These are phyloP conservation scores for Solanum tacnaense DNA, from an alignment of 257 asterid genomes.

Conservation along the genomic window DNA sequence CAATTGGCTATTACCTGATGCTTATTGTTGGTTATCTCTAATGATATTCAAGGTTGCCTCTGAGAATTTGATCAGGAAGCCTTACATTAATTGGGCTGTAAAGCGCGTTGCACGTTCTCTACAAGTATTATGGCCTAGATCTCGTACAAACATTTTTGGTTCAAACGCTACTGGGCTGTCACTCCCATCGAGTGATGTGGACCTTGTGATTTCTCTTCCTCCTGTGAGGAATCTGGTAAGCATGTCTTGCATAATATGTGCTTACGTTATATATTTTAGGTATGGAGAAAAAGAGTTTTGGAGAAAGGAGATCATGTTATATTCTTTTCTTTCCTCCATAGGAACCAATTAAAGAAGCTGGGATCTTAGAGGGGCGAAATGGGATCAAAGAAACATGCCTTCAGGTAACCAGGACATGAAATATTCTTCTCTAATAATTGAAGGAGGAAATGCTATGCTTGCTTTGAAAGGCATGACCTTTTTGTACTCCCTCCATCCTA, in stretches of 20 bases:
- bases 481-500: background rate
- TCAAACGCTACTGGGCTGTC: constrained; percentile 95
- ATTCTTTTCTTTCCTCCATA: constrained; percentile 7
- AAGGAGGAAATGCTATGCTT: background rate
- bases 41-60: constrained; percentile 59
- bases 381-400: constrained; percentile 99
- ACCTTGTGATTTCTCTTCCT: constrained; percentile 95
- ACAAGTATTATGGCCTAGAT: constrained; percentile 98
- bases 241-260: background rate
- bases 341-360: constrained; percentile 99
- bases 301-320: constrained; percentile 3
- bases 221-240: constrained; percentile 99
- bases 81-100: constrained; percentile 95
- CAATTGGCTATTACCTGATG: constrained; percentile 3
- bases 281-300: background rate
- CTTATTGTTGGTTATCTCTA: constrained; percentile 11
- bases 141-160: constrained; percentile 86
- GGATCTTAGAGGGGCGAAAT: constrained; percentile 96
- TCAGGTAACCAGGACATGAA: constrained; percentile 49
- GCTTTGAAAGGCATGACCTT: background rate
- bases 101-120: constrained; percentile 98
- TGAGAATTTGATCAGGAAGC: constrained; percentile 79
- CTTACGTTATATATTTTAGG: background rate
- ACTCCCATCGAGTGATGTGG: constrained; percentile 96
- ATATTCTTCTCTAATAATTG: background rate